Evolutionary conservation across 1,284 basidiomycete species (phyloP), one percentile per base, ranked within the genome.

Genomic region (Sporisorium graminicola): DNA sequence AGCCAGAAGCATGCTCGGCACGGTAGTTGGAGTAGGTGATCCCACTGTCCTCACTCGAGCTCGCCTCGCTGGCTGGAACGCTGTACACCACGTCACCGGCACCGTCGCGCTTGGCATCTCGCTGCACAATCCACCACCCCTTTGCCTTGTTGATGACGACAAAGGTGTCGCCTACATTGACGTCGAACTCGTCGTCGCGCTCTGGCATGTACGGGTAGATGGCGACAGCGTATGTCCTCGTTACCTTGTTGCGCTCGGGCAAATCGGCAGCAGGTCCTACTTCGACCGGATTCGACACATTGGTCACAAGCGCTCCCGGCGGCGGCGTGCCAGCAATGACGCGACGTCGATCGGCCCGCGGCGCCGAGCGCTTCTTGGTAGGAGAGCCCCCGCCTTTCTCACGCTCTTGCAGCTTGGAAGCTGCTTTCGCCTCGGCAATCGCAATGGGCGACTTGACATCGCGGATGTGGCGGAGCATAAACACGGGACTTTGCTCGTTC

Each of bases 41-140:
- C 13, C 58, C 56, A 26, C 62, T 53, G n/a, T 65, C 50, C 31
- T 82, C 86, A 20, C 46, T 59, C 37, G 59, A 31, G 27, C 49
- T 58, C 20, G 29, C 18, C 29, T 82, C 86, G 93, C 83, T 93
- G 91, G 85, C 92, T 91, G 55, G 88, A 86, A 33, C 89, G 77
- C 94, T 92, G 24, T 90, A 89, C 64, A 92, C 91, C 47, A 94
- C 90, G 55, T 91, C 87, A 14, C 95, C 95, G 6, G 91, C 90
- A 2, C 94, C 95, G 50, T 90, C 91, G 24, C 92, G 92, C 22
- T 70, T 58, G 1, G 82, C 64, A 86, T 99, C 97, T 35, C 93
- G 91, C 84, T 98, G 95, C 3, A 99, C 96, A 37, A 98, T 93
- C 94, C 96, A 99, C 97, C 97, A 99, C 0, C 97, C 97, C 71